Evolutionary conservation across 2,329 filamentous ascomycete species (phyloP), one percentile per base, ranked within the genome.

Genomic region (Aspergillus tubingensis): DNA sequence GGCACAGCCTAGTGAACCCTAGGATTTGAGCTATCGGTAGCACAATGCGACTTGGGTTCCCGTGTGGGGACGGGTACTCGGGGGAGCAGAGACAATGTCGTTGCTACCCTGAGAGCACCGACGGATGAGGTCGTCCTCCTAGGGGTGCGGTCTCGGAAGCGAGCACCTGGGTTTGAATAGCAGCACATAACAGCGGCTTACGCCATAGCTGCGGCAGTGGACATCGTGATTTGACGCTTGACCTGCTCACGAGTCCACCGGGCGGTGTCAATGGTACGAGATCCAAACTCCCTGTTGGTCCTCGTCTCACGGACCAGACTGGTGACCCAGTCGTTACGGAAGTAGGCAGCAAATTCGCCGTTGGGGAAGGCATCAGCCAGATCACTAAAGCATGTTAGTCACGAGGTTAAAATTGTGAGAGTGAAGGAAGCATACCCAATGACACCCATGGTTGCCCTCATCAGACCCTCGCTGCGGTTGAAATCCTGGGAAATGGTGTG

Each of bases 161-260:
- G 41, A 61, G 57, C 54, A 59, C 51, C 60, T 44, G 49, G 55
- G 54, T 51, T 44, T 49, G 38, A 13, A 44, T 49, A 56, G 50
- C 53, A 25, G 52, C 55, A 21, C 43, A 36, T 25, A 39, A 13
- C 23, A 36, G 27, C 27, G 27, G 27, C 60, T 74, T 76, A 79
- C 32, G 76, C 73, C 76, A 77, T 77, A 30, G 72, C 71, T 47
- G 70, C 71, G 11, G 72, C 70, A 57, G 75, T 74, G 39, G 74
- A 71, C 65, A 79, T 58, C 68, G 70, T 75, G 58, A 77, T 71
- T 61, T 99, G 95, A 70, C 92, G 90, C 85, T 97, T 98, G 76
- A 98, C 93, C 77, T 97, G 92, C 80, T 98, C 95, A 62, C 94
- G 90, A 65, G 95, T 93, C 95, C 95, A 99, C 70, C 94, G 90